Base-by-base conservation (phyloP, 192 early-diverging fungal genomes). In the Entomortierella parvispora region DNA sequence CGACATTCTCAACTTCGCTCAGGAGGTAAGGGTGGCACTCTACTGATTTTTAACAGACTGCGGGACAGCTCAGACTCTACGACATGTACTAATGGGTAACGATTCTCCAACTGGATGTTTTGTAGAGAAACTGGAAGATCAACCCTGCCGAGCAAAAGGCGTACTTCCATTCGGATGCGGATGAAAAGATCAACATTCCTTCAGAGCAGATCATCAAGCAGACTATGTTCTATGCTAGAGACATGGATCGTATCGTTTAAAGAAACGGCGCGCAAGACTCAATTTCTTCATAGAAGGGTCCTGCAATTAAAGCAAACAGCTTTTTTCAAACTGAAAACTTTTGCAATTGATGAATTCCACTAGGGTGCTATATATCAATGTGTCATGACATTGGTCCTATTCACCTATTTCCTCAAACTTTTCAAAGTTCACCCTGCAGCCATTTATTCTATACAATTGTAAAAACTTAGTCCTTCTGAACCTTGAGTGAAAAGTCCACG, bases 401-500 rank as follows among this genome's bases (percentile, higher is more conserved):
- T n/a, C n/a, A n/a, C n/a, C n/a, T n/a, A n/a, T n/a, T n/a, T n/a
- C n/a, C n/a, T n/a, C n/a, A n/a, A n/a, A n/a, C n/a, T n/a, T n/a
- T n/a, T n/a, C n/a, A n/a, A n/a, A n/a, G n/a, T n/a, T n/a, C n/a
- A n/a, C n/a, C n/a, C n/a, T n/a, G n/a, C n/a, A n/a, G n/a, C n/a
- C n/a, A n/a, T n/a, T n/a, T n/a, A n/a, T n/a, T n/a, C n/a, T n/a
- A n/a, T n/a, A n/a, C n/a, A n/a, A n/a, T n/a, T n/a, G n/a, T n/a
- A n/a, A 7, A 34, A 14, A 37, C 52, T 22, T 59, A 60, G 29
- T 28, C 22, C 52, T 82, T 82, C 51, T 83, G 68, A 32, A 99
- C 93, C 79, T 99, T 99, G 54, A 99, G 89, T 7, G 97, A 99
- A 81, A 96, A 99, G 71, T 99, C 97, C 28, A 99, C 91, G 78